A percentile compares a stretch with the other conserved stretches of the same genome.
These are phyloP conservation scores for Aureobasidium sp. DNA, from an alignment of 2,329 filamentous ascomycete genomes.

Conservation along the genomic window DNA sequence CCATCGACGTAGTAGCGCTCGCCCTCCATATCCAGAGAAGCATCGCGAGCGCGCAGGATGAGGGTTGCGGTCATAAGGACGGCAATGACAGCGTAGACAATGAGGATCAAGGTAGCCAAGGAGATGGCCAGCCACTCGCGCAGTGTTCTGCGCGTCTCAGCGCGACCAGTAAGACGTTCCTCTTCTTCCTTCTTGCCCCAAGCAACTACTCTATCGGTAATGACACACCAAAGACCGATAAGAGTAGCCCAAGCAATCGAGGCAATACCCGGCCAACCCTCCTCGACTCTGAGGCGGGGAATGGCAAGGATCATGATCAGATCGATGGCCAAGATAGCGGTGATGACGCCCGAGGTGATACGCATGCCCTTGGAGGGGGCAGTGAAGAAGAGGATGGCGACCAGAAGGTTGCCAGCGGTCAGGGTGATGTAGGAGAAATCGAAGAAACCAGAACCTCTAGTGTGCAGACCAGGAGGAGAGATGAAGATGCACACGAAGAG, in stretches of 20 bases:
- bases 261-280: slow-evolving; percentile 91
- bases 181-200: slow-evolving; percentile 97
- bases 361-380: slow-evolving; percentile 84
- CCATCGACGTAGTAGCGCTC: slow-evolving; percentile 83
- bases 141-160: slow-evolving; percentile 84
- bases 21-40: slow-evolving; percentile 77
- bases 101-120: slow-evolving; percentile 75
- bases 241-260: slow-evolving; percentile 86
- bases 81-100: slow-evolving; percentile 71
- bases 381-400: slow-evolving; percentile 87
- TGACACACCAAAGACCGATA: slow-evolving; percentile 81
- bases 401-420: slow-evolving; percentile 77
- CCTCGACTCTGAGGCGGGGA: slow-evolving; percentile 78
- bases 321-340: slow-evolving; percentile 74
- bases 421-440: slow-evolving; percentile 86
- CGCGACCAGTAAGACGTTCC: slow-evolving; percentile 88
- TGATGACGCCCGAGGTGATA: slow-evolving; percentile 74
- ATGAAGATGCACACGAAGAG: slow-evolving; percentile 92
- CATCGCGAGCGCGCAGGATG: slow-evolving; percentile 82
- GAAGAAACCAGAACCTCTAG: slow-evolving; percentile 92
- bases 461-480: slow-evolving; percentile 87
- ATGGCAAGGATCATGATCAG: slow-evolving; percentile 84
- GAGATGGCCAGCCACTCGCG: slow-evolving; percentile 88
- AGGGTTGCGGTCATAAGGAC: slow-evolving; percentile 84
- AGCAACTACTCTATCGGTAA: slow-evolving; percentile 83